A percentile compares a stretch with the other conserved stretches of the same genome.
phyloP scores from a whole-genome alignment of 805 yeast genomes.

The Starmerella gropengiesseri region DNA sequence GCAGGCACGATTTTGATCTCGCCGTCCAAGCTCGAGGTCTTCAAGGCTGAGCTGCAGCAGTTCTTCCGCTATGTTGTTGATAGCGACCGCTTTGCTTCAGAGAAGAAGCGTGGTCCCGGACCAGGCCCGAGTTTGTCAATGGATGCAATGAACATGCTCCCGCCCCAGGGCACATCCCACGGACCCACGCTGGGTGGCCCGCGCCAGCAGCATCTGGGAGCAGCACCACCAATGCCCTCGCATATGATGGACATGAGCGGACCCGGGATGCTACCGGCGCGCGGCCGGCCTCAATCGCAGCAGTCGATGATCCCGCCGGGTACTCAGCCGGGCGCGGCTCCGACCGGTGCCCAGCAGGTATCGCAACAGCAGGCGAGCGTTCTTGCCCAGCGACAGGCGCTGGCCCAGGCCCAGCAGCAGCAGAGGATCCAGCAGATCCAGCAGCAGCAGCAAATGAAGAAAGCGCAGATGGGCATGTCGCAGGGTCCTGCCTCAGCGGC shows the following conservation, averaged over 20 bases:
- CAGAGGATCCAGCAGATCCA: neutral
- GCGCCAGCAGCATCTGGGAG: too few relatives aligned
- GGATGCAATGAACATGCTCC: constrained; percentile 1
- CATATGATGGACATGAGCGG: too few relatives aligned
- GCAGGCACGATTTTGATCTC: constrained; percentile 53
- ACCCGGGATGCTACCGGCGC: too few relatives aligned
- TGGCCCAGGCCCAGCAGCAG: neutral
- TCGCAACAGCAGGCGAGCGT: neutral
- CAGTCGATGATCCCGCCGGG: too few relatives aligned
- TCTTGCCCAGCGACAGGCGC: too few relatives aligned
- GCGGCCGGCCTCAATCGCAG: too few relatives aligned
- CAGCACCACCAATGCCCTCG: neutral
- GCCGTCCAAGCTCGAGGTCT: constrained; percentile 59
- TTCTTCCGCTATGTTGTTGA: constrained; percentile 67
- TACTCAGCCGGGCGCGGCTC: too few relatives aligned
- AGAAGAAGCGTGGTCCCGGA: constrained; percentile 9
- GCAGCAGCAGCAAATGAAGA: neutral
- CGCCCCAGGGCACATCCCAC: neutral
- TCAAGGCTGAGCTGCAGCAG: constrained; percentile 60
- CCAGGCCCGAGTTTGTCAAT: neutral
- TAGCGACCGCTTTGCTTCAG: constrained; percentile 14
- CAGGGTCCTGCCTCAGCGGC: too few relatives aligned
- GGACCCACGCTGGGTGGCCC: too few relatives aligned
- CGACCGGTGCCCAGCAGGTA: too few relatives aligned
- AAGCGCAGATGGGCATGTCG: neutral